Percentiles rank a stretch among this genome's conserved stretches.
Evolutionary conservation across 2,329 filamentous ascomycete species (phyloP).

Genomic region (Epichloe brachyelytri): DNA sequence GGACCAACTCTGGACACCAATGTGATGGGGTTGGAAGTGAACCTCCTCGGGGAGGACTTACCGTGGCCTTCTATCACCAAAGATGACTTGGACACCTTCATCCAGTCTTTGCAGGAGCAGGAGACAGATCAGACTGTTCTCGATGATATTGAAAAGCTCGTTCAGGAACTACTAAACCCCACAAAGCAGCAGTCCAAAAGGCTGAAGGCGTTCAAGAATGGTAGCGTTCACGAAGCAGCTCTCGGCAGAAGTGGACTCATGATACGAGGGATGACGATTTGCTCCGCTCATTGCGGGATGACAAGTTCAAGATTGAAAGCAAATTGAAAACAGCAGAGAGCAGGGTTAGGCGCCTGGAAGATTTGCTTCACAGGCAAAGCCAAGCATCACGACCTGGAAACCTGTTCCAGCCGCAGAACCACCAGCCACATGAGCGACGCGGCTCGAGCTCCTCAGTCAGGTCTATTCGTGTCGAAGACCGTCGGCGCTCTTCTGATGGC

Average conservation of each 20-base stretch:
- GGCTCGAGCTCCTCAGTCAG: conserved; percentile 37
- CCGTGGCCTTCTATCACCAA: conserved; percentile 68
- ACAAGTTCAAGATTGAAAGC: conserved; percentile 63
- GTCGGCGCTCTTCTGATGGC: conserved; percentile 32
- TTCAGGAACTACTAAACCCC: conserved; percentile 67
- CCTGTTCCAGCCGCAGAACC: conserved; percentile 38
- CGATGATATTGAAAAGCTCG: conserved; percentile 60
- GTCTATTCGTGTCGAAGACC: conserved; percentile 31
- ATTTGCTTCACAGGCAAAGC: conserved; percentile 75
- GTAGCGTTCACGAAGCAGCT: conserved; percentile 82
- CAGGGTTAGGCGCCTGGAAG: conserved; percentile 80
- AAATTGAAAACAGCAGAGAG: conserved; percentile 76
- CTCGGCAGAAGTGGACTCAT: conserved; percentile 78
- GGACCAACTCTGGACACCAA: conserved; percentile 55
- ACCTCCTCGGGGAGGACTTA: conserved; percentile 64
- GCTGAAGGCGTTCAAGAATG: conserved; percentile 90
- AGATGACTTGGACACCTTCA: conserved; percentile 63
- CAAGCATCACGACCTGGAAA: conserved; percentile 43
- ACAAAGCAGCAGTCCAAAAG: conserved; percentile 78
- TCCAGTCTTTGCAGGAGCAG: conserved; percentile 51
- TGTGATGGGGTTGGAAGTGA: conserved; percentile 71
- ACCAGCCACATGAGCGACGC: conserved; percentile 34
- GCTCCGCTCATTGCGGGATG: conserved; percentile 62
- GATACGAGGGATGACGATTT: conserved; percentile 77
- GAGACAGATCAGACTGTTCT: conserved; percentile 53